phyloP scores from a whole-genome alignment of 1,284 basidiomycete species.

The Boletus semigastroideus region DNA sequence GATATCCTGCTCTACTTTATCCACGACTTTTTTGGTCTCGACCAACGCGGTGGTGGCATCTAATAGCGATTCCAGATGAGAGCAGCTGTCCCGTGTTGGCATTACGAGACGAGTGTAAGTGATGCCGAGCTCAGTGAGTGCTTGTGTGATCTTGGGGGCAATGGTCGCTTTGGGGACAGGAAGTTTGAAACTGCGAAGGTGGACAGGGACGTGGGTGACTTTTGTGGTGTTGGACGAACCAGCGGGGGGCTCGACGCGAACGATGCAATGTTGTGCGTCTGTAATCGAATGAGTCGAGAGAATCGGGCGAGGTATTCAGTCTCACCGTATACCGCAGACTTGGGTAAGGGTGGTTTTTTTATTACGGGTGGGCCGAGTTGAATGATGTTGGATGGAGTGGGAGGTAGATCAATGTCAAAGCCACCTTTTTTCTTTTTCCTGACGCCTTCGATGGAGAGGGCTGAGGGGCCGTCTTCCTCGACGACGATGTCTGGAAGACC shows the following conservation, averaged over 20 bases:
- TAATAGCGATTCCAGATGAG: conserved; percentile 70
- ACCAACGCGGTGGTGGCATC: conserved; percentile 71
- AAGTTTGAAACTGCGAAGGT: conserved; percentile 81
- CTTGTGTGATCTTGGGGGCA: conserved; percentile 71
- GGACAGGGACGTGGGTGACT: conserved; percentile 72
- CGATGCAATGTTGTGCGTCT: conserved; percentile 78
- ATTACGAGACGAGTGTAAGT: conserved; percentile 79
- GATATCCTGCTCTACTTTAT: conserved; percentile 84
- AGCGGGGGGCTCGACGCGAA: conserved; percentile 59
- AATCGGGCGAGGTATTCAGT: not conserved
- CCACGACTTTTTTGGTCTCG: conserved; percentile 86
- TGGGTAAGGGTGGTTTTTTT: conserved; percentile 48
- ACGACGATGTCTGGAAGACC: conserved; percentile 72
- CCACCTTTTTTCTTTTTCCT: conserved; percentile 49
- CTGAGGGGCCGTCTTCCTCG: conserved; percentile 59
- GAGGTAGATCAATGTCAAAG: conserved; percentile 56
- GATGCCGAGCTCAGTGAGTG: conserved; percentile 75
- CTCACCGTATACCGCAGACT: conserved; percentile 60
- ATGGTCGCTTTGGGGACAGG: conserved; percentile 73
- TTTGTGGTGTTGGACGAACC: conserved; percentile 60
- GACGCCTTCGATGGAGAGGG: conserved; percentile 37
- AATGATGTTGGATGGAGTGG: conserved; percentile 50
- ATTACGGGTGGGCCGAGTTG: conserved; percentile 43
- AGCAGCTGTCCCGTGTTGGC: conserved; percentile 82
- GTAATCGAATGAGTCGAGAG: conserved; percentile 7